A percentile compares a stretch with the other conserved stretches of the same genome.
phyloP scores from a whole-genome alignment of 2,329 filamentous ascomycete species.

The Monosporascus sp. region DNA sequence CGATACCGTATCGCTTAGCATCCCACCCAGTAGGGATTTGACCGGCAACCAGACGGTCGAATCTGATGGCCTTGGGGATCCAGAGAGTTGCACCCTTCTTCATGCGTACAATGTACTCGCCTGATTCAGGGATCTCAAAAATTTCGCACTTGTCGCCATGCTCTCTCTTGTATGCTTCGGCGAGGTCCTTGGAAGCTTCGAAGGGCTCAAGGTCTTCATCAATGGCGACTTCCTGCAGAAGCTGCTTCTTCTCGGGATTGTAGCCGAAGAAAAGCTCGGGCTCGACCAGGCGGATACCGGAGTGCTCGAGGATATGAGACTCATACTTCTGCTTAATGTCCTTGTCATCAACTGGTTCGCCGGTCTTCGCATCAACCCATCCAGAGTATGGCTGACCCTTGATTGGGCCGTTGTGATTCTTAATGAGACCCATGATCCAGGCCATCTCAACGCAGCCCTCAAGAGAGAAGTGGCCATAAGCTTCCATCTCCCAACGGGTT shows the following conservation, averaged over 20 bases:
- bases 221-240: constrained; percentile 95
- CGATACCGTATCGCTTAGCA: constrained; percentile 90
- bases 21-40: constrained; percentile 98
- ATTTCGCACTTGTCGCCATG: constrained; percentile 97
- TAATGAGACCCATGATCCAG: constrained; percentile 99
- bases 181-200: constrained; percentile 94
- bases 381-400: constrained; percentile 96
- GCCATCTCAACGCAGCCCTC: constrained; percentile 99
- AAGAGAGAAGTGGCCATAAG: constrained; percentile 90
- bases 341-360: constrained; percentile 95
- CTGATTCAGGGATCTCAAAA: constrained; percentile 89
- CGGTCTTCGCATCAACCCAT: constrained; percentile 92
- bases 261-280: constrained; percentile 96
- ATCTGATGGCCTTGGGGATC: constrained; percentile 94
- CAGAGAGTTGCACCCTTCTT: constrained; percentile 93
- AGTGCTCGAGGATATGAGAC: constrained; percentile 92
- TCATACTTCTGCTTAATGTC: constrained; percentile 97
- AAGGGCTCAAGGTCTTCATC: constrained; percentile 97
- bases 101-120: constrained; percentile 89
- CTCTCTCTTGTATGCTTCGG: constrained; percentile 93
- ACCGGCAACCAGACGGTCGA: constrained; percentile 94
- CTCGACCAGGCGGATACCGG: constrained; percentile 95
- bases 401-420: constrained; percentile 92
- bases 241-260: constrained; percentile 96
- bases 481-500: constrained; percentile 99